A percentile compares a stretch with the other conserved stretches of the same genome.
Conservation (phyloP, 1,284 basidiomycete species). For the Salmacisia buchloeana region DNA sequence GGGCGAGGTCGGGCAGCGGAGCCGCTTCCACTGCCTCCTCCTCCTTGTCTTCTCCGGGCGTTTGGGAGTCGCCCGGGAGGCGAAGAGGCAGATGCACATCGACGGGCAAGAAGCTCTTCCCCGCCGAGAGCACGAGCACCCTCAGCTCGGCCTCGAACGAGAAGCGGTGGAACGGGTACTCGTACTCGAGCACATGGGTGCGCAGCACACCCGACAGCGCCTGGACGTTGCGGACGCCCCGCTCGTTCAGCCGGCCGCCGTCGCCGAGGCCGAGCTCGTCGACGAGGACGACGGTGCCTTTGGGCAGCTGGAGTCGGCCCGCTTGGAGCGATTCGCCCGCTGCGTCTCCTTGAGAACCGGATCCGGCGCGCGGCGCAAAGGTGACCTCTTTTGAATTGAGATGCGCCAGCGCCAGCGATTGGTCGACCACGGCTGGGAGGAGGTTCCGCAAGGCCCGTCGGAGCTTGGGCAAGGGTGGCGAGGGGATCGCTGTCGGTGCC, state of each 20-base stretch:
- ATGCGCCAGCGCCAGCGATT: slow-evolving; percentile 44
- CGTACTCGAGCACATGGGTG: slow-evolving; percentile 67
- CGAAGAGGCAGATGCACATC: slow-evolving; percentile 34
- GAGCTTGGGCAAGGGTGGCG: slow-evolving; percentile 58
- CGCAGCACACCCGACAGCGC: slow-evolving; percentile 66
- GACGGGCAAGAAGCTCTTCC: slow-evolving; percentile 54
- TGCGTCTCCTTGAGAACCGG: slow-evolving; percentile 54
- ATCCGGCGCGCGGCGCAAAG: background rate
- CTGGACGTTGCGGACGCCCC: slow-evolving; percentile 66
- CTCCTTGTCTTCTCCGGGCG: slow-evolving; percentile 20
- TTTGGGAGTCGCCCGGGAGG: slow-evolving; percentile 17
- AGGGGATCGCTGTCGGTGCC: slow-evolving; percentile 54
- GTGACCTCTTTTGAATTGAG: slow-evolving; percentile 57
- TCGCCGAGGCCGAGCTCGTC: slow-evolving; percentile 67
- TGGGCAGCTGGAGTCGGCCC: slow-evolving; percentile 68
- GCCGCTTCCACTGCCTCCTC: slow-evolving; percentile 13
- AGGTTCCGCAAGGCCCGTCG: slow-evolving; percentile 55
- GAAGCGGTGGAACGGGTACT: slow-evolving; percentile 71
- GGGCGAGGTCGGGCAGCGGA: no score
- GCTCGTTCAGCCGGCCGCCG: slow-evolving; percentile 60
- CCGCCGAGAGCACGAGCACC: slow-evolving; percentile 64
- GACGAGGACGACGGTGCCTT: slow-evolving; percentile 62
- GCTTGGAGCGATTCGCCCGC: slow-evolving; percentile 67
- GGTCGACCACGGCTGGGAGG: slow-evolving; percentile 60
- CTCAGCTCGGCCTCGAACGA: slow-evolving; percentile 69